Base-by-base conservation (phyloP, 768 basidiomycete species). In the Collybia sp. region DNA sequence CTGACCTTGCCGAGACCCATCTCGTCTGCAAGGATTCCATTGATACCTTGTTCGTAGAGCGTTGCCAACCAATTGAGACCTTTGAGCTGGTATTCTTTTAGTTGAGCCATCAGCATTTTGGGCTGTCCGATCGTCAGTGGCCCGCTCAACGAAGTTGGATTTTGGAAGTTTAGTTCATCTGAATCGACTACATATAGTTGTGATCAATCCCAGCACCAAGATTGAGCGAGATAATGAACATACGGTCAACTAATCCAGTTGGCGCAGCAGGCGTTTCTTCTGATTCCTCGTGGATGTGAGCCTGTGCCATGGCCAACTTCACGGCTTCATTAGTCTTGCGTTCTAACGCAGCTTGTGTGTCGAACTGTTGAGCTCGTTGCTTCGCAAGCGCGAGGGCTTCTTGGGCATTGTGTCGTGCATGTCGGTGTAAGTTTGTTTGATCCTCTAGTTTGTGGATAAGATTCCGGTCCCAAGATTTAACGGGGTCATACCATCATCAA, bases 151-250 rank as follows among this genome's bases (percentile, higher is more conserved):
- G 91, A 90, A 3, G 93, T 92, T 6, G 96, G 96, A 59, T 99
- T 98, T 68, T 97, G 94, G 83, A 99, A 98, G 68, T 99, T 97
- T 33, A 99, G 82, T 59, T 98, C 95, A 58, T 96, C 93, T 15
- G 90, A 91, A 62, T 95, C 93, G 55, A 95, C 92, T 93, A 49
- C 5, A 46, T 17, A 25, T 10, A 35, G 30, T 16, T 35, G 39
- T 42, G 12, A 47, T 9, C 36, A 59, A 31, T 48, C 30, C 36
- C 33, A 50, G 5, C 32, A 35, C 15, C 20, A 17, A 31, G 5
- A 42, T 13, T 12, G 33, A 15, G 19, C 6, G 16, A 40, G 17
- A 41, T 40, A 43, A 30, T 39, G 40, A 35, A 63, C 88, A 58
- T 66, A 92, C 89, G 70, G 58, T 92, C 89, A 44, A 91, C 77